Evolutionary conservation across 2,329 filamentous ascomycete species (phyloP), one percentile per base, ranked within the genome.

Genomic region (Fusarium sp.): DNA sequence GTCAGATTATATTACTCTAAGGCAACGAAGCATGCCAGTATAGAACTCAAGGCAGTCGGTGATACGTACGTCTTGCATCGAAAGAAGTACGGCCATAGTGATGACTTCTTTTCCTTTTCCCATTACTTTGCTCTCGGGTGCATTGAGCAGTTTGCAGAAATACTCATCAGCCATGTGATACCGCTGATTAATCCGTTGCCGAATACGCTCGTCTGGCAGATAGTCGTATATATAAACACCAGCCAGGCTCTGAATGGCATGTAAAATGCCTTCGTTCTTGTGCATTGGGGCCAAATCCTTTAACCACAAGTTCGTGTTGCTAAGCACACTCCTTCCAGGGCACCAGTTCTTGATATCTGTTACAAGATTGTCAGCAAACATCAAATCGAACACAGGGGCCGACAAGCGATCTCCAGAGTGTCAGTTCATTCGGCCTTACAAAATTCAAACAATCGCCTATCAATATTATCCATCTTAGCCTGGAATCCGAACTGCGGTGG

Each of bases 191-290:
- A 80, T 76, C 14, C 75, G 72, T 11, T 66, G 66, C 17, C 74
- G 72, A 14, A 81, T 68, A 7, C 61, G 60, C 10, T 77, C 73
- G 26, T 74, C 67, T 1, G 78, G 78, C 17, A 76, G 56, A 32
- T 81, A 81, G 55, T 81, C 79, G 55, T 80, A 79, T 7, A 81
- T 77, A 28, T 81, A 81, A 2, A 80, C 76, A 3, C 78, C 79
- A 4, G 79, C 78, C 4, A 81, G 71, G 21, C 78, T 78, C 42
- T 80, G 77, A n/a, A 81, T 79, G 7, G 79, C 79, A 24, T 74
- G 70, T 5, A 73, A 67, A 10, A 81, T 77, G 20, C 78, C 78
- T 15, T 68, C 58, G 24, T 73, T 74, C 23, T 75, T 71, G 21
- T 78, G 76, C 77, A 81, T 79, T n/a, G 74, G 71, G 7, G 77